Evolutionary conservation across 169 alveolate genomes (phyloP), one percentile per base, ranked within the genome.

Genomic region (Babesia gibsoni): DNA sequence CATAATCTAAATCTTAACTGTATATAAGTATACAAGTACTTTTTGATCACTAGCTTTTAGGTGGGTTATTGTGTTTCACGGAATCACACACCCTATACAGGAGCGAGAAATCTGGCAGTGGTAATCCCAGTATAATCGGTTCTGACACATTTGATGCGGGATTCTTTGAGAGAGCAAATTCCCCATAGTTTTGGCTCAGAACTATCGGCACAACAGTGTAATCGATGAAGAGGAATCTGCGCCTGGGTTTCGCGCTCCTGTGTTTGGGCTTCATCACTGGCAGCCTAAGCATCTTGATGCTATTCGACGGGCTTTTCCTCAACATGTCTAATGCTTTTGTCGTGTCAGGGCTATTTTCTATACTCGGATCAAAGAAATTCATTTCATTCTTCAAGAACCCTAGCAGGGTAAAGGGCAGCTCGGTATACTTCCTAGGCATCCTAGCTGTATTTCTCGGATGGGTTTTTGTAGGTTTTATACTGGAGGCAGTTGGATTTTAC

Each of bases 361-460:
- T 86, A 68, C 64, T 86, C 25, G 92, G 92, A n/a, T 22, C 82
- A 36, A 43, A 72, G 50, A 86, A 86, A 58, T 82, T 86, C 46
- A 10, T 82, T 56, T 50, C 80, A 20, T 86, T 86, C 63, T 82
- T 86, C 68, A 41, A 50, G 52, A 82, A 61, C 45, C 23, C 58
- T 27, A 52, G 50, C 50, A 86, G 73, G 69, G 67, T 50, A 42
- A 70, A 54, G 67, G 90, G 92, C 7, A 82, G 69, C 30, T 66
- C 58, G 0, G 32, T 80, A n/a, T 86, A 64, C 63, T 48, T 73
- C 46, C 29, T 52, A n/a, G 92, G 90, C 14, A 59, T 82, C 23
- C 39, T 56, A 9, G 68, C 63, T 25, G 70, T 74, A 25, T 0
- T 73, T 22, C 12, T 79, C 22, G 74, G 74, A n/a, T 72, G 80